Percentiles rank a stretch among this genome's conserved stretches.
phyloP scores from a whole-genome alignment of 306 rosid genomes.

The Quercus glauca region DNA sequence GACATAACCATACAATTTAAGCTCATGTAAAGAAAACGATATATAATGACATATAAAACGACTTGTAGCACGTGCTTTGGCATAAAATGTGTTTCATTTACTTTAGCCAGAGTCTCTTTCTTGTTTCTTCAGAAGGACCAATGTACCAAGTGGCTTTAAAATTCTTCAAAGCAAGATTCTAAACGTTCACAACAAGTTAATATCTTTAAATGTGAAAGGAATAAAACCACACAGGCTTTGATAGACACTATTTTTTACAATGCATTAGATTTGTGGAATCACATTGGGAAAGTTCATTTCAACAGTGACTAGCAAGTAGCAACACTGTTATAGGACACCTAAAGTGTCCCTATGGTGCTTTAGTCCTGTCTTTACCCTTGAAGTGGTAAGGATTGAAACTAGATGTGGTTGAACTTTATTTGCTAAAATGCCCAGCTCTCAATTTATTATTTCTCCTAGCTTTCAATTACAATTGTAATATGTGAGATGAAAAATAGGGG shows the following conservation, averaged over 20 bases:
- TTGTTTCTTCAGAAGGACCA: slow-evolving; percentile 5
- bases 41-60: neutral
- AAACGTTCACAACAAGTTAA: neutral
- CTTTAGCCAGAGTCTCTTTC: slow-evolving; percentile 2
- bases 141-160: neutral
- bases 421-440: neutral
- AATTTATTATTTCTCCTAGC: neutral
- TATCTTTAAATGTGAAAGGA: slow-evolving; percentile 5
- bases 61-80: neutral
- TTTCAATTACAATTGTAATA: too few relatives aligned
- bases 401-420: too few relatives aligned
- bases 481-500: too few relatives aligned
- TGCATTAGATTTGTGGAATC: too few relatives aligned
- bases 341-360: too few relatives aligned
- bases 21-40: neutral
- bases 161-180: neutral
- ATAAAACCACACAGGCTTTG: neutral
- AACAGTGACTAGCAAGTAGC: neutral
- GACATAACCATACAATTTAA: too few relatives aligned
- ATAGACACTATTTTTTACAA: neutral
- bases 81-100: neutral
- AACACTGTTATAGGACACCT: too few relatives aligned
- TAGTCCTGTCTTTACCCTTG: too few relatives aligned
- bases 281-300: neutral
- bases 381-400: too few relatives aligned